Evolutionary conservation across 441 rosid species (phyloP).

Genomic region (Adansonia gregorii): DNA sequence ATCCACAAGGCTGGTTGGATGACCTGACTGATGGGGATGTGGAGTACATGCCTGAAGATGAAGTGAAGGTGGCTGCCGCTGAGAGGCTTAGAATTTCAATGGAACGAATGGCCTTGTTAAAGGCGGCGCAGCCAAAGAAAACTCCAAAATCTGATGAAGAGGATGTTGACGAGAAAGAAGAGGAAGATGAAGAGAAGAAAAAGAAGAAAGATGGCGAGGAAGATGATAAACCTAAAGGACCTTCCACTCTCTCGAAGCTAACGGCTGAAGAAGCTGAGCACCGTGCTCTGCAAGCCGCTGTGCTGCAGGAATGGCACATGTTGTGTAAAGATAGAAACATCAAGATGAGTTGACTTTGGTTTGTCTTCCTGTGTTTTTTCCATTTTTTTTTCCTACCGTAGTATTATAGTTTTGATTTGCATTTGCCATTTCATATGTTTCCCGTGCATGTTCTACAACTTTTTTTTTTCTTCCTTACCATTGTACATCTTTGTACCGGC

Average conservation of each 20-base stretch:
- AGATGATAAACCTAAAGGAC: conserved; percentile 61
- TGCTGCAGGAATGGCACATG: conserved; percentile 95
- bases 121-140: conserved; percentile 86
- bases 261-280: conserved; percentile 98
- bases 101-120: conserved; percentile 90
- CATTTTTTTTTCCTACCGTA: background rate
- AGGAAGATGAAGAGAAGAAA: conserved; percentile 39
- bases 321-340: conserved; percentile 73
- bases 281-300: conserved; percentile 91
- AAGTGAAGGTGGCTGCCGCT: conserved; percentile 87
- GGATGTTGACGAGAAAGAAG: conserved; percentile 37
- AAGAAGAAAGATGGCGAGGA: conserved; percentile 36
- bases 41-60: conserved; percentile 97
- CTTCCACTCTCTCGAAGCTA: conserved; percentile 69
- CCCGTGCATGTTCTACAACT: background rate
- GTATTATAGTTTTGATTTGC: conserved; percentile 23
- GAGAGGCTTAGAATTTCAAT: conserved; percentile 91
- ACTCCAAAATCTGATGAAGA: conserved; percentile 56
- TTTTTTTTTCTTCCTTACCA: background rate
- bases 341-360: conserved; percentile 33
- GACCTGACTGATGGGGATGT: conserved; percentile 93
- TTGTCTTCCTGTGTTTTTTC: background rate
- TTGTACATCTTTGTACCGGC: conserved; percentile 39
- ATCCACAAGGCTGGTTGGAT: conserved; percentile 92
- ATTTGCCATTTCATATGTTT: background rate